Evolutionary conservation across 2,329 filamentous ascomycete species (phyloP).

Genomic region (Cytospora piceae): DNA sequence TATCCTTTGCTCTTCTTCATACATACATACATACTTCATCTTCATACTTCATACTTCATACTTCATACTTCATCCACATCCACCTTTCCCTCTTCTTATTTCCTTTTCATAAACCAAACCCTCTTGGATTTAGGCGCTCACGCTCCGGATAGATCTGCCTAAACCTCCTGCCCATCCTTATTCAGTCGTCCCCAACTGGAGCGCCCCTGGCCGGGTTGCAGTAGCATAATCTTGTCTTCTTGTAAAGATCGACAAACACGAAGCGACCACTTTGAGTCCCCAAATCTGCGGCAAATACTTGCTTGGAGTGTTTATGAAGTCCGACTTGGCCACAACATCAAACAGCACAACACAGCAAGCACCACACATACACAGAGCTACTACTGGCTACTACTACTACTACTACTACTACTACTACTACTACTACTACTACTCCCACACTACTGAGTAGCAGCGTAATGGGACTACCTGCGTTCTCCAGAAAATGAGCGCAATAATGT

Average conservation of each 20-base stretch:
- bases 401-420: too few species aligned
- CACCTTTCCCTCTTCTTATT: not conserved
- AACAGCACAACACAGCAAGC: not conserved
- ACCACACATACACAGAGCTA: not conserved
- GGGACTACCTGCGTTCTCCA: conserved; percentile 16
- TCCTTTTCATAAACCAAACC: not conserved
- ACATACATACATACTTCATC: not conserved
- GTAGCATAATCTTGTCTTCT: conserved; percentile 15
- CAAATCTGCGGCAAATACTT: conserved; percentile 11
- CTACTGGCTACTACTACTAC: too few species aligned
- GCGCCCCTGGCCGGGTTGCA: conserved; percentile 29
- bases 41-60: not conserved
- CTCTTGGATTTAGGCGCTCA: not conserved
- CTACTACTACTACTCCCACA: not conserved
- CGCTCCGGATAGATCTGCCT: conserved; percentile 2
- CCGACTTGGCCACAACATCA: conserved; percentile 4
- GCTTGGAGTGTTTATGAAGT: conserved; percentile 6
- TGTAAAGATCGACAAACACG: conserved; percentile 22
- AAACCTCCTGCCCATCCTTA: conserved; percentile 28
- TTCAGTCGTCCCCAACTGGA: conserved; percentile 10
- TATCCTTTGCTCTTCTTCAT: too few species aligned
- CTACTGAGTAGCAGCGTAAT: conserved; percentile 23
- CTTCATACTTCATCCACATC: not conserved
- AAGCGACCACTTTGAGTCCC: not conserved
- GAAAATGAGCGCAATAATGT: conserved; percentile 27